Conservation (phyloP, 371 early-diverging fungal genomes). For the Chytridium lagenaria region DNA sequence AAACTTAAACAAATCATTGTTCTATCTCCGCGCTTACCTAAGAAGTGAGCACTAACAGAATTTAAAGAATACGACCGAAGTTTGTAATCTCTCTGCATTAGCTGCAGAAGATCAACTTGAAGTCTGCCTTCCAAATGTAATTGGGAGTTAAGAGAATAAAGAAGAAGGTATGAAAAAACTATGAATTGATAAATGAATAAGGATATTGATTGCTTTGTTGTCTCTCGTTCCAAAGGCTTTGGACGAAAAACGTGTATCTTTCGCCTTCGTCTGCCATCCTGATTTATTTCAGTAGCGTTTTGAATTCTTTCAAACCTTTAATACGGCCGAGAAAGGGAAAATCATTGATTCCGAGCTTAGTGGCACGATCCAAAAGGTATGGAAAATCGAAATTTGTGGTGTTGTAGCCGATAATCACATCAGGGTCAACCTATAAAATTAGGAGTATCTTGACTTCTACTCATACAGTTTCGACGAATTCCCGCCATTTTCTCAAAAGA, state of each 20-base stretch:
- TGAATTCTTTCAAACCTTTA: slow-evolving; percentile 45
- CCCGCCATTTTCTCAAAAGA: slow-evolving; percentile 86
- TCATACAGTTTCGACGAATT: slow-evolving; percentile 77
- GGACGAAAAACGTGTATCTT: slow-evolving; percentile 86
- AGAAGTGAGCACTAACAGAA: slow-evolving; percentile 95
- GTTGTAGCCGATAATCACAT: slow-evolving; percentile 99
- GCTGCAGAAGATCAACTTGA: slow-evolving; percentile 94
- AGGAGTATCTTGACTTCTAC: background rate
- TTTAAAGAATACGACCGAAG: slow-evolving; percentile 98
- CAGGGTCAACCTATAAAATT: slow-evolving; percentile 82
- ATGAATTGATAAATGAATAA: no score
- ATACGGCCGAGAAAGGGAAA: slow-evolving; percentile 93
- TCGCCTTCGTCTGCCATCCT: slow-evolving; percentile 69
- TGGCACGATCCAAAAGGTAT: slow-evolving; percentile 95
- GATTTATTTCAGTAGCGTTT: background rate
- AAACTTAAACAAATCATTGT: background rate
- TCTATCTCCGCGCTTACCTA: no score
- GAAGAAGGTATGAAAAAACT: no score
- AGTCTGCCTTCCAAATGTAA: slow-evolving; percentile 88
- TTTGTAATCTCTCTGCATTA: slow-evolving; percentile 98
- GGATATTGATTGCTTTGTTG: slow-evolving; percentile 75
- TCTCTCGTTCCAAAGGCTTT: slow-evolving; percentile 95
- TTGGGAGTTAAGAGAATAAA: background rate
- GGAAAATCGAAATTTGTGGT: slow-evolving; percentile 98
- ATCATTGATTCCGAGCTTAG: slow-evolving; percentile 69